Evolutionary conservation across 345 rosid genomes (phyloP).

Genomic region (Noccaea caerulescens): DNA sequence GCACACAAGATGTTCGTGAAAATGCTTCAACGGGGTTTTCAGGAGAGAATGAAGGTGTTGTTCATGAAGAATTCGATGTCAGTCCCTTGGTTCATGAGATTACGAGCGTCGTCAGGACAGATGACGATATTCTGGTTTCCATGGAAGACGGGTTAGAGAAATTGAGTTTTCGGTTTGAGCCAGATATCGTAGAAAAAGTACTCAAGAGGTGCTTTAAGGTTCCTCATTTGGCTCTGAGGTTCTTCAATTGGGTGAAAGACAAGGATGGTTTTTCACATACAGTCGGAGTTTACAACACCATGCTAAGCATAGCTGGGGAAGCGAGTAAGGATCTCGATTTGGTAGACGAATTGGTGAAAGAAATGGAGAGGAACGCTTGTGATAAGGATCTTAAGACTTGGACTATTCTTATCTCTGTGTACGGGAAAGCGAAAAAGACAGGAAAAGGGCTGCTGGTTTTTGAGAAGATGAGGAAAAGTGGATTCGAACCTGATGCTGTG

Average conservation of each 20-base stretch:
- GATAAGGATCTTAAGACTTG: constrained; percentile 65
- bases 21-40: constrained; percentile 45
- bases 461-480: constrained; percentile 68
- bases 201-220: constrained; percentile 77
- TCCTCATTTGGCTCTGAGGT: constrained; percentile 73
- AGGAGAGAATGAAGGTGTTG: constrained; percentile 28
- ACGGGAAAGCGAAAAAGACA: constrained; percentile 64
- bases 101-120: constrained; percentile 55
- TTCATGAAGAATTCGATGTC: constrained; percentile 45
- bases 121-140: constrained; percentile 39
- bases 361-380: constrained; percentile 65
- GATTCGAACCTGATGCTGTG: constrained; percentile 55
- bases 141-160: constrained; percentile 73
- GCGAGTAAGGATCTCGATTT: constrained; percentile 49
- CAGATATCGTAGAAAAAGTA: constrained; percentile 71
- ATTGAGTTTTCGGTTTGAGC: constrained; percentile 49
- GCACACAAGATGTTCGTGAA: constrained; percentile 57
- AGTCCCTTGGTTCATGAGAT: constrained; percentile 61
- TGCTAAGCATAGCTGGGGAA: constrained; percentile 70
- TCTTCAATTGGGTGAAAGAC: constrained; percentile 70
- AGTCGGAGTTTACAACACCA: constrained; percentile 58
- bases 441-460: constrained; percentile 63
- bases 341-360: constrained; percentile 58
- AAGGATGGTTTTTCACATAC: constrained; percentile 57
- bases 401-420: constrained; percentile 67